These are phyloP conservation scores for Penicillium olsonii DNA, from an alignment of 2,329 filamentous ascomycete genomes.

Conservation along the genomic window DNA sequence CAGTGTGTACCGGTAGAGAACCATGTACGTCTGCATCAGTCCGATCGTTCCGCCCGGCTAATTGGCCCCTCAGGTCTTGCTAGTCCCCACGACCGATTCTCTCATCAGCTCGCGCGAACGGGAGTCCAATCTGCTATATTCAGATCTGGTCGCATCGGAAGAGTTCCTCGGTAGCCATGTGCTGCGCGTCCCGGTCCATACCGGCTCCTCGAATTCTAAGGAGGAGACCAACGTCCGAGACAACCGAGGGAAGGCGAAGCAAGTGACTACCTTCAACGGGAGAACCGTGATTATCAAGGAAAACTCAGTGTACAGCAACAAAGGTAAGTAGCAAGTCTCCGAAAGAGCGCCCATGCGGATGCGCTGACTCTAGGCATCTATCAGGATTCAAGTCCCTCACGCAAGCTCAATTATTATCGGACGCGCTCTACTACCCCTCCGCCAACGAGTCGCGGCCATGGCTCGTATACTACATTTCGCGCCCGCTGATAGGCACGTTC, in stretches of 20 bases:
- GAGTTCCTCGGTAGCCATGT: conserved; percentile 98
- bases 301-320: conserved; percentile 89
- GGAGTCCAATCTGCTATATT: conserved; percentile 74
- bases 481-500: conserved; percentile 79
- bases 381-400: conserved; percentile 87
- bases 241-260: conserved; percentile 87
- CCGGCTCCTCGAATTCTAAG: conserved; percentile 50
- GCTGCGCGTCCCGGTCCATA: conserved; percentile 70
- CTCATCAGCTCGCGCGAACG: conserved; percentile 84
- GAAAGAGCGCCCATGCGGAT: conserved; percentile 1
- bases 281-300: conserved; percentile 94
- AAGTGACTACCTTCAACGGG: conserved; percentile 90
- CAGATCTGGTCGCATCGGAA: conserved; percentile 82
- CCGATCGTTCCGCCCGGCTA: conserved; percentile 16
- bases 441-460: conserved; percentile 88
- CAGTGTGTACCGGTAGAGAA: conserved; percentile 92
- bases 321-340: conserved; percentile 61
- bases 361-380: conserved; percentile 14
- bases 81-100: conserved; percentile 91
- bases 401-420: conserved; percentile 82
- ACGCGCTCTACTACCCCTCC: conserved; percentile 85
- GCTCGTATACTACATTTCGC: conserved; percentile 95
- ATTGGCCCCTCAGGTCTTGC: conserved; percentile 63
- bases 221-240: conserved; percentile 73
- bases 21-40: conserved; percentile 58